Conservation (phyloP, 164 flowering plant genomes). For the Annona cherimola region DNA sequence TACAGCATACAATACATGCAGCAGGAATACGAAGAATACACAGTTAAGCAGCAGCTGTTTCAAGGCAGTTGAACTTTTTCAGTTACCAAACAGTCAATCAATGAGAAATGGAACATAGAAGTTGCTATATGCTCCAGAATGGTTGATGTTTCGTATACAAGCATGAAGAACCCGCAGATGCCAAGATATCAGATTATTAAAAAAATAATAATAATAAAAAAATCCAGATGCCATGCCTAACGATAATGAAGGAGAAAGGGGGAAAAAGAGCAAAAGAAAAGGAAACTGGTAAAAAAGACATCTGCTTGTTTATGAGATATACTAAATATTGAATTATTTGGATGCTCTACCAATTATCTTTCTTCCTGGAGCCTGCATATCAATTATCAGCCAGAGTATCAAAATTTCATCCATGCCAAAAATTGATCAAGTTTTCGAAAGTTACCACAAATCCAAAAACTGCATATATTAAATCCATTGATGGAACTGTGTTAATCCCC, state of each 20-base stretch:
- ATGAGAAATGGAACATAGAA: background rate
- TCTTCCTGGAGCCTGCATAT: background rate
- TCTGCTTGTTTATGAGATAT: no score
- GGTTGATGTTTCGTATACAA: background rate
- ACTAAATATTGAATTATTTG: background rate
- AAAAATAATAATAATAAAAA: no score
- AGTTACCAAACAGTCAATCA: background rate
- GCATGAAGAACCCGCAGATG: background rate
- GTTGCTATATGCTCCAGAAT: background rate
- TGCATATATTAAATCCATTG: constrained; percentile 65
- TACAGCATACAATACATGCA: constrained; percentile 73
- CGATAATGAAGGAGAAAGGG: no score
- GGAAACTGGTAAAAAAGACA: no score
- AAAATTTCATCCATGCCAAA: background rate
- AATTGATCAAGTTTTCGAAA: background rate
- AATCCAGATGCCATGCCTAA: no score
- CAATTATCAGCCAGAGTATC: background rate
- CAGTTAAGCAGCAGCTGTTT: constrained; percentile 77
- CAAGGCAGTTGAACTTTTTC: constrained; percentile 8
- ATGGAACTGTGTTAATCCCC: constrained; percentile 61
- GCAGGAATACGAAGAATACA: constrained; percentile 70
- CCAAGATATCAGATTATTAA: no score
- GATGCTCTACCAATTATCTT: no score
- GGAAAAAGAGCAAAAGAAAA: no score
- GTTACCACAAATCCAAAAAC: constrained; percentile 72